A percentile compares a stretch with the other conserved stretches of the same genome.
Conservation (phyloP, 1,284 basidiomycete species). For the Boletus mariae region DNA sequence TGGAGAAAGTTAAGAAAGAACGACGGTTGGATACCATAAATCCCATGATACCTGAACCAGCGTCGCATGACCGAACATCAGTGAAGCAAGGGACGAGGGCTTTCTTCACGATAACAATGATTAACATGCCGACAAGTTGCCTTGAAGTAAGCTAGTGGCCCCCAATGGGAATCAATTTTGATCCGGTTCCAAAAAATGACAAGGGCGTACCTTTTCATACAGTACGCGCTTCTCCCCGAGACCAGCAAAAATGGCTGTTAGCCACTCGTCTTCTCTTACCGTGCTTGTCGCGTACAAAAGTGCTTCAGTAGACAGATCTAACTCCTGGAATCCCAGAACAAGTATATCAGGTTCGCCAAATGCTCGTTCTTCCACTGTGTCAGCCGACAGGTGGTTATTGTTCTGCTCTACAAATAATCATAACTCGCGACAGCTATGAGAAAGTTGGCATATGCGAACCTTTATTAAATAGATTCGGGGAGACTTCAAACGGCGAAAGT, state of each 20-base stretch:
- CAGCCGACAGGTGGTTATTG: conserved; percentile 15
- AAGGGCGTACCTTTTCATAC: conserved; percentile 58
- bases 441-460: conserved; percentile 11
- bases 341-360: conserved; percentile 57
- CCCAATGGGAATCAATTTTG: neutral
- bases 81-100: conserved; percentile 46
- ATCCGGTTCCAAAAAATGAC: neutral
- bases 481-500: conserved; percentile 35
- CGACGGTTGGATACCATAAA: conserved; percentile 52
- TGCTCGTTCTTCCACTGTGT: conserved; percentile 12
- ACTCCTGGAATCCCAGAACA: conserved; percentile 71
- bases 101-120: conserved; percentile 62
- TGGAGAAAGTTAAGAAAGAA: neutral
- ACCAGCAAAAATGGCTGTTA: conserved; percentile 55
- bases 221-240: conserved; percentile 61
- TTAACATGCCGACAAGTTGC: conserved; percentile 75
- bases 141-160: conserved; percentile 56
- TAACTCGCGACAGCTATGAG: neutral
- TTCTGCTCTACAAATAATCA: conserved; percentile 8
- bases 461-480: conserved; percentile 9
- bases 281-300: conserved; percentile 62
- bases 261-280: conserved; percentile 66
- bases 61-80: conserved; percentile 47
- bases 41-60: conserved; percentile 69
- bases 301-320: conserved; percentile 72